Base-by-base conservation (phyloP, 495 filamentous ascomycete species). In the Zalerion maritima region DNA sequence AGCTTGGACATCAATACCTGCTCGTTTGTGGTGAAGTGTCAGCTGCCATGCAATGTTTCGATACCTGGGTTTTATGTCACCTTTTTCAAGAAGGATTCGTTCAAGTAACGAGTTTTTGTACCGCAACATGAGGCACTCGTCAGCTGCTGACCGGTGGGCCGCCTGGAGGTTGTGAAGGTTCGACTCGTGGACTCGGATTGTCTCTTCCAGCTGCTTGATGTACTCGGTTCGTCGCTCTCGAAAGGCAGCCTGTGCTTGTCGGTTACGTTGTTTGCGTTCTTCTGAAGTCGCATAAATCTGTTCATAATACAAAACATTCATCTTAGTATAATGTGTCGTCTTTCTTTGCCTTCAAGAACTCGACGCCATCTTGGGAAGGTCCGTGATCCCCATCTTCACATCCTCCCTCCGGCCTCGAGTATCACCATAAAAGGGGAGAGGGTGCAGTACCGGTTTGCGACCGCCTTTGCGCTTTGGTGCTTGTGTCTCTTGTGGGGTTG, bases 271-370 rank as follows among this genome's bases (percentile, higher is more conserved):
- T 61, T 97, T 96, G 45, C 89, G 71, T 56, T 96, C 91, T 54
- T 97, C 89, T 6, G 89, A 94, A 17, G 89, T 97, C 13, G 89
- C 89, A 64, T 97, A 97, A 27, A 94, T 93, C 85, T 91, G 45
- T n/a, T n/a, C n/a, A n/a, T n/a, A n/a, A n/a, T n/a, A n/a, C n/a
- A n/a, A n/a, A n/a, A n/a, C n/a, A n/a, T n/a, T n/a, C n/a, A n/a
- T n/a, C n/a, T n/a, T n/a, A n/a, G n/a, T n/a, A n/a, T n/a, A n/a
- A n/a, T n/a, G n/a, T n/a, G n/a, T n/a, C n/a, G n/a, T n/a, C n/a
- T n/a, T n/a, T n/a, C n/a, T n/a, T n/a, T n/a, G n/a, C n/a, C n/a
- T n/a, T n/a, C n/a, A n/a, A n/a, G n/a, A n/a, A n/a, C n/a, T n/a
- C n/a, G n/a, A n/a, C n/a, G n/a, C n/a, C n/a, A n/a, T n/a, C n/a